Base-by-base conservation (phyloP, 2,329 filamentous ascomycete species). In the Arthroderma sp. region DNA sequence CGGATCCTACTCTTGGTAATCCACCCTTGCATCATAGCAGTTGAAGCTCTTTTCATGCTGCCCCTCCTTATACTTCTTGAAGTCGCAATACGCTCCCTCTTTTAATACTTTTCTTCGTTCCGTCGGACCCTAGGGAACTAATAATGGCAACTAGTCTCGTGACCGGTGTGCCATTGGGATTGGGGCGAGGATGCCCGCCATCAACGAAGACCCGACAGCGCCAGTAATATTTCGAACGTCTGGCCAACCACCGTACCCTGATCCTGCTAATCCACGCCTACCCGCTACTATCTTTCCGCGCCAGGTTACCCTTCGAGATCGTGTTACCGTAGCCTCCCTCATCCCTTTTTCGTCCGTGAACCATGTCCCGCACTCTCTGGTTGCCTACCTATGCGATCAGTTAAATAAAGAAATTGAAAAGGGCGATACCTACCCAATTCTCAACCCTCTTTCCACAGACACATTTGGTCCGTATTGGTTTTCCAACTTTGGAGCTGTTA, bases 351-450 rank as follows among this genome's bases (percentile, higher is more conserved):
- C 78, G 11, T 83, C 82, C n/a, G 75, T 77, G 11, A 70, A 78
- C 46, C 77, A 87, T 58, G 80, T 93, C n/a, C 87, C 87, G 2
- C 68, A 71, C 34, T 80, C 82, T 5, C 70, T 94, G 47, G 70
- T 89, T 32, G 73, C 73, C 34, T 91, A 93, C 58, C 76, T 94
- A 39, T 83, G 77, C 54, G 83, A 86, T 57, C 82, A 91, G 66
- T 74, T 94, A 55, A 89, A 88, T 62, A 82, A 84, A 64, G 87
- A 94, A 64, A 91, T 94, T 57, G 85, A 91, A 58, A 84, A 86
- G 63, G 87, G 87, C 46, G 86, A 94, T 62, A 93, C 87, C 1
- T 94, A 94, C 62, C 86, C 87, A 22, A 89, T 93, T 83, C 77
- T 82, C 55, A 80, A 88, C 43, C 71, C 79, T 11, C 77, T 94